phyloP scores from a whole-genome alignment of 768 basidiomycete species.

The Floccularia luteovirens region DNA sequence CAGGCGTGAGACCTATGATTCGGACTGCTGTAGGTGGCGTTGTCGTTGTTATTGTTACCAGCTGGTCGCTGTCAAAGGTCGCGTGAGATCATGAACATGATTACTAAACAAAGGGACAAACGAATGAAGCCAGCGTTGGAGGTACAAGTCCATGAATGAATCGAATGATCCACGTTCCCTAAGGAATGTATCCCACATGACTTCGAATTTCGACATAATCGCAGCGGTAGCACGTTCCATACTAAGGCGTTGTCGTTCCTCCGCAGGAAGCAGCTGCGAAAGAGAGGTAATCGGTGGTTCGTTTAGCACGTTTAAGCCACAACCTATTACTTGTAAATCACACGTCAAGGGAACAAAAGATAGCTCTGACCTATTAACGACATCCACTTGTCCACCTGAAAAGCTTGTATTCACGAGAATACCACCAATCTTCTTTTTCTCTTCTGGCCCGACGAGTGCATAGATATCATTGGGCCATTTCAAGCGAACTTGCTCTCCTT shows the following conservation, averaged over 20 bases:
- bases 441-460: constrained; percentile 45
- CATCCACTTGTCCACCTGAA: constrained; percentile 57
- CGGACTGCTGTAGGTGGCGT: constrained; percentile 63
- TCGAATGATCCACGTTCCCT: constrained; percentile 61
- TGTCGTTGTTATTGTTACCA: constrained; percentile 74
- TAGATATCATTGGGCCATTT: constrained; percentile 99
- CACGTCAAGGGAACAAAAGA: neutral
- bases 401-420: constrained; percentile 88
- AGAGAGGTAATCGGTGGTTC: constrained; percentile 78
- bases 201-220: constrained; percentile 71
- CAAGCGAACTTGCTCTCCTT: constrained; percentile 55
- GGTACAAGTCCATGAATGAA: constrained; percentile 76
- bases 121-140: constrained; percentile 87
- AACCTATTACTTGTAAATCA: constrained; percentile 42
- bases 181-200: constrained; percentile 72
- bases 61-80: constrained; percentile 54
- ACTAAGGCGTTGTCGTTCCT: constrained; percentile 28
- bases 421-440: constrained; percentile 80
- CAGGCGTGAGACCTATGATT: constrained; percentile 79
- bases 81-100: constrained; percentile 1
- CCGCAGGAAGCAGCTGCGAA: constrained; percentile 49
- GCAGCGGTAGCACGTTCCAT: constrained; percentile 72
- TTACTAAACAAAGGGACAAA: constrained; percentile 34
- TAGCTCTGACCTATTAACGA: constrained; percentile 71
- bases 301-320: constrained; percentile 84